Conservation (phyloP, 2,329 filamentous ascomycete species). For the Sporothrix inflata region DNA sequence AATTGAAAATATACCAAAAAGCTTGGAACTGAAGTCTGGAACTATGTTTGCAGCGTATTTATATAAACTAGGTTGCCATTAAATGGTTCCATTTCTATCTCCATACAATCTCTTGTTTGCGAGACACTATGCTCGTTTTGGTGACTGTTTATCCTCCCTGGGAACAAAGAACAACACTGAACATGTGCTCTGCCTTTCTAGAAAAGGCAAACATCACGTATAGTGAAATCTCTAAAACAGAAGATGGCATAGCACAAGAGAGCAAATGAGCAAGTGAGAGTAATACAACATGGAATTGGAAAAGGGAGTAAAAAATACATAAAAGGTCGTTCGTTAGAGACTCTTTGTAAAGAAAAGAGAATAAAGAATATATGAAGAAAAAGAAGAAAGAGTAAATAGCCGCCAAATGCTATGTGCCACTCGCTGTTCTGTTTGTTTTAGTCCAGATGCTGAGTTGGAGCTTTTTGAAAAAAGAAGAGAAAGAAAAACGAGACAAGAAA, state of each 20-base stretch:
- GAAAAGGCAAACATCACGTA: no score
- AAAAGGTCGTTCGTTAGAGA: conserved; percentile 31
- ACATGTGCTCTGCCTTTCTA: no score
- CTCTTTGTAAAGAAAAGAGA: conserved; percentile 10
- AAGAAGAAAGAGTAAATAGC: not conserved
- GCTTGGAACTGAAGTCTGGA: not conserved
- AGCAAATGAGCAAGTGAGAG: not conserved
- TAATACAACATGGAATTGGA: not conserved
- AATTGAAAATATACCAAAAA: no score
- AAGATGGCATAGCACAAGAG: not conserved
- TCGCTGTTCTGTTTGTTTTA: not conserved
- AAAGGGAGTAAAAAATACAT: conserved; percentile 23
- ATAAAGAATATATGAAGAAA: conserved; percentile 15
- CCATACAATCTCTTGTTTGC: no score
- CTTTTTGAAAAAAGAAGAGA: conserved; percentile 23
- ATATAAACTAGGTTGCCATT: no score
- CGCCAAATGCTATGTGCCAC: conserved; percentile 19
- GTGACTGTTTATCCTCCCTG: no score
- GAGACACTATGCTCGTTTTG: no score
- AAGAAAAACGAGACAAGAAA: not conserved
- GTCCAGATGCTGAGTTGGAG: conserved; percentile 2
- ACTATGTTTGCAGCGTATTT: not conserved
- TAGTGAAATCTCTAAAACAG: no score
- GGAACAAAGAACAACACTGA: no score
- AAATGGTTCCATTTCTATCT: no score